Conservation (phyloP, 2,329 filamentous ascomycete genomes). For the Cryphonectria radicalis region DNA sequence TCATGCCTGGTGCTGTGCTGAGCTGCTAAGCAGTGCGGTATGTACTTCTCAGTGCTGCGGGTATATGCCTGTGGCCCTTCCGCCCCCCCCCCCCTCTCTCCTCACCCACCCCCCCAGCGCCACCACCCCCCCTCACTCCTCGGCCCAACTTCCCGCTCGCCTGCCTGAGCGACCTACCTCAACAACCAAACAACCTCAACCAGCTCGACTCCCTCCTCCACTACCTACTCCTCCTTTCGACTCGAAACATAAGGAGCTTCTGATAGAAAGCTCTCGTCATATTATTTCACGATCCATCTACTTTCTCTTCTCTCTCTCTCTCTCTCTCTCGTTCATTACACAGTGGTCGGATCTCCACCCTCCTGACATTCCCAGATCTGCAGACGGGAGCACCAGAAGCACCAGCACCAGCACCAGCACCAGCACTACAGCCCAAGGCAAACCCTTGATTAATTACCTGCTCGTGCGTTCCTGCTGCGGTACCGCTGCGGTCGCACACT, state of each 20-base stretch:
- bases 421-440: conserved; percentile 4
- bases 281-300: not conserved
- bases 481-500: not conserved
- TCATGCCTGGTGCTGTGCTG: not conserved
- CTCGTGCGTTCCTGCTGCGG: not conserved
- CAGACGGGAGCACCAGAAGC: not conserved
- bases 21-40: not conserved
- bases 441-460: not conserved
- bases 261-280: not conserved
- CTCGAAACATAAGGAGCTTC: not conserved
- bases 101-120: conserved; percentile 7
- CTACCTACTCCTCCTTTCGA: not conserved
- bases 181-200: conserved; percentile 3
- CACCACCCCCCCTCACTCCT: conserved; percentile 1
- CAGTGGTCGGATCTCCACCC: not conserved
- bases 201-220: conserved; percentile 1
- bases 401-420: not conserved
- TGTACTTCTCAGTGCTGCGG: not conserved
- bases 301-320: no score
- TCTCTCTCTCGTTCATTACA: not conserved
- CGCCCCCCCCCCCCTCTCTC: conserved; percentile 7
- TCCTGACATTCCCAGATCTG: not conserved
- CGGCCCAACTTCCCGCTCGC: conserved; percentile 4
- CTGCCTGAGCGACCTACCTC: conserved; percentile 9
- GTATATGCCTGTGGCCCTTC: not conserved